A percentile compares a stretch with the other conserved stretches of the same genome.
phyloP scores from a whole-genome alignment of 768 basidiomycete species.

The Kondoa subrosea region DNA sequence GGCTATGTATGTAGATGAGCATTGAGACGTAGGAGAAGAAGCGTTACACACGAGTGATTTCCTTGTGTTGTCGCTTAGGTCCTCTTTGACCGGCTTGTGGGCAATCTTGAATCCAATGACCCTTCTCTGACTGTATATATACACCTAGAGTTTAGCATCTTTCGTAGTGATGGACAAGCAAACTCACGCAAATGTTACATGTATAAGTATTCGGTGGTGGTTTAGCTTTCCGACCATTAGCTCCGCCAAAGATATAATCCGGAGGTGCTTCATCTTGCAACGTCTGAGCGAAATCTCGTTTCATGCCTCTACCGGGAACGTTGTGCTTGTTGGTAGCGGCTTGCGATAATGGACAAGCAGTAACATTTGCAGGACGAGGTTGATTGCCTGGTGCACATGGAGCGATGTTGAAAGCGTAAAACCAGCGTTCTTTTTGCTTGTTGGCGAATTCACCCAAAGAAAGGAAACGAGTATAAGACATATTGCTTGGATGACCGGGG shows the following conservation, averaged over 20 bases:
- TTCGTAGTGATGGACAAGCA: conserved; percentile 30
- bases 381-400: conserved; percentile 37
- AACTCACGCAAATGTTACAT: conserved; percentile 78
- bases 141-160: not conserved
- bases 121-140: conserved; percentile 20
- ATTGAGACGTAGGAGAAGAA: not conserved
- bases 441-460: conserved; percentile 72
- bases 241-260: conserved; percentile 30
- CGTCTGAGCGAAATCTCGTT: conserved; percentile 29
- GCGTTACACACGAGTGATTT: conserved; percentile 52
- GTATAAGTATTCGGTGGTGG: conserved; percentile 74
- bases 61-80: conserved; percentile 48
- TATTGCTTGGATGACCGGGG: conserved; percentile 30
- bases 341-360: conserved; percentile 32
- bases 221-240: conserved; percentile 46
- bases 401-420: conserved; percentile 82
- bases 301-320: conserved; percentile 29
- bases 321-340: conserved; percentile 25
- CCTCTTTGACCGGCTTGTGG: conserved; percentile 45
- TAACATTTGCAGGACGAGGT: conserved; percentile 44
- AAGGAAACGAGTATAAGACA: conserved; percentile 54
- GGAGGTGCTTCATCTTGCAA: conserved; percentile 26
- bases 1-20: conserved; percentile 37
- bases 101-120: conserved; percentile 78
- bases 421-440: conserved; percentile 71